Percentiles rank a stretch among this genome's conserved stretches.
Conservation (phyloP, 2,329 filamentous ascomycete genomes). For the Penicillium griseofulvum region DNA sequence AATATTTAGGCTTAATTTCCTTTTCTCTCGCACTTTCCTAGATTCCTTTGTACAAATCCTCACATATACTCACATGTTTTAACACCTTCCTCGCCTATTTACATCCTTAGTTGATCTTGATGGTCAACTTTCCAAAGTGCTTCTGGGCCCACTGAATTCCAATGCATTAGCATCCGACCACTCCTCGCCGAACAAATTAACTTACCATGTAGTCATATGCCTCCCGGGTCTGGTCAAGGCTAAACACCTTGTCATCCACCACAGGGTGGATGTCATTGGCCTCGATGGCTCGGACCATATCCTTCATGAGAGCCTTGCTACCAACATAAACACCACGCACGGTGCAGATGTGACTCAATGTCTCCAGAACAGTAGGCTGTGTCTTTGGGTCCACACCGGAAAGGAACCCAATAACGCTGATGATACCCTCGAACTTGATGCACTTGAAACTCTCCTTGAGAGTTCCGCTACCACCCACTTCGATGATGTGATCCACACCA, state of each 20-base stretch:
- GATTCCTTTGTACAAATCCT: background rate
- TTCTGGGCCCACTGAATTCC: constrained; percentile 46
- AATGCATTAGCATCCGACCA: constrained; percentile 17
- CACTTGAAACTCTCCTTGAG: constrained; percentile 56
- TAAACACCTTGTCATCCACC: constrained; percentile 58
- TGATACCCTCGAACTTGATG: constrained; percentile 55
- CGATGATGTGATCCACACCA: constrained; percentile 63
- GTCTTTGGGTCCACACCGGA: constrained; percentile 47
- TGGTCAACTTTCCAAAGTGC: constrained; percentile 57
- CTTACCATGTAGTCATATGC: constrained; percentile 55
- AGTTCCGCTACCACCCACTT: constrained; percentile 65
- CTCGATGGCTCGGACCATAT: constrained; percentile 60
- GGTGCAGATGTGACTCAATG: constrained; percentile 52
- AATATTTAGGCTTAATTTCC: background rate
- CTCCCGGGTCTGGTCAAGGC: constrained; percentile 51
- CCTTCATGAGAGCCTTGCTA: constrained; percentile 55
- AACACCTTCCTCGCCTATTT: background rate
- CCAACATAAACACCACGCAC: constrained; percentile 59
- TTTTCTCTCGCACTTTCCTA: background rate
- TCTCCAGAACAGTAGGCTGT: constrained; percentile 54
- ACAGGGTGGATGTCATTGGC: constrained; percentile 59
- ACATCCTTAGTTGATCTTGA: constrained; percentile 40
- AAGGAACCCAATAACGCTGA: constrained; percentile 59
- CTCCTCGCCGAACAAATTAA: constrained; percentile 17
- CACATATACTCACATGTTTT: too few relatives aligned